Conservation (phyloP, 2,329 filamentous ascomycete genomes). For the Ophiostoma perfectum region DNA sequence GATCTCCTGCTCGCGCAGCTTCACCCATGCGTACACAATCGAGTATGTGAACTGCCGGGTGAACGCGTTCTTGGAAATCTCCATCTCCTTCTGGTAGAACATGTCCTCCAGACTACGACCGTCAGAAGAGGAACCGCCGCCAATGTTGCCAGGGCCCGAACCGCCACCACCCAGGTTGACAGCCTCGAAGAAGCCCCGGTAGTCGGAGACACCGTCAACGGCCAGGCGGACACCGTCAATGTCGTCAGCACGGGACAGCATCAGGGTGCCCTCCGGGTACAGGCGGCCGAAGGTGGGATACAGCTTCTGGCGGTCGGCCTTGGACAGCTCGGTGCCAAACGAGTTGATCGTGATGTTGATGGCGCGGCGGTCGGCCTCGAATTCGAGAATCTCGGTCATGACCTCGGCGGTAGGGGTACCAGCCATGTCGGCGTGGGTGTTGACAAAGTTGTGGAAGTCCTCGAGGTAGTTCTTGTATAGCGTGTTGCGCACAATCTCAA, state of each 20-base stretch:
- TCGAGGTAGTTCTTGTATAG: conserved; percentile 99
- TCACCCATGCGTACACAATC: conserved; percentile 96
- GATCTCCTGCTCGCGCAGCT: conserved; percentile 98
- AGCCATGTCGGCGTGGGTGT: conserved; percentile 76
- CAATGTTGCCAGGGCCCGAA: conserved; percentile 64
- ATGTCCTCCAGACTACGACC: conserved; percentile 91
- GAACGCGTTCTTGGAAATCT: conserved; percentile 90
- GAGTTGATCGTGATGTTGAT: conserved; percentile 99
- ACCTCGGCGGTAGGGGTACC: conserved; percentile 87
- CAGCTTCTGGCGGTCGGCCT: conserved; percentile 89
- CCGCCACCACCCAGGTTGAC: conserved; percentile 70
- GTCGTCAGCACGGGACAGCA: conserved; percentile 92
- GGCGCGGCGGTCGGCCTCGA: conserved; percentile 90
- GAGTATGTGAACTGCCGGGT: conserved; percentile 93
- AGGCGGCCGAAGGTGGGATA: conserved; percentile 89
- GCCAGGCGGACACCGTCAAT: conserved; percentile 88
- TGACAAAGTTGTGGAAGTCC: conserved; percentile 94
- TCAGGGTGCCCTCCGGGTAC: conserved; percentile 88
- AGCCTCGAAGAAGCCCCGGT: conserved; percentile 93
- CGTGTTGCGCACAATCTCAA: conserved; percentile 97
- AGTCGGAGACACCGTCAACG: conserved; percentile 87
- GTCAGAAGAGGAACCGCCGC: conserved; percentile 65
- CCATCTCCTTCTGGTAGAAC: conserved; percentile 99
- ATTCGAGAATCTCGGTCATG: conserved; percentile 93
- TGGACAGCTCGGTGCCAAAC: conserved; percentile 91